A percentile compares a stretch with the other conserved stretches of the same genome.
Evolutionary conservation across 2,329 filamentous ascomycete genomes (phyloP).

Genomic region (Xylariaceae sp.): DNA sequence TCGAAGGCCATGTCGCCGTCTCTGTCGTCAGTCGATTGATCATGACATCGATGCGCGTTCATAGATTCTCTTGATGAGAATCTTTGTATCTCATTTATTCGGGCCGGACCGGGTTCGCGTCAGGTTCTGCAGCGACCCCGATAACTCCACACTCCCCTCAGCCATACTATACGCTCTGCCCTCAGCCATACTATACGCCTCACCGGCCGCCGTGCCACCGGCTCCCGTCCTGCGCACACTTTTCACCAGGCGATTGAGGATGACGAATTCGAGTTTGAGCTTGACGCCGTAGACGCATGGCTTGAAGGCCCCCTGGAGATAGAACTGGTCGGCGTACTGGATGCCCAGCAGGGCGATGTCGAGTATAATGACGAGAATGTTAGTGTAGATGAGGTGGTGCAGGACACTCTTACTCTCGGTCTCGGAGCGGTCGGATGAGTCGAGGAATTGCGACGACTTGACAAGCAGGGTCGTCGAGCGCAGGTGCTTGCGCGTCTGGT

Average conservation of each 20-base stretch:
- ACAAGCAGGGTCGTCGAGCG: constrained; percentile 9
- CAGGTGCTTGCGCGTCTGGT: constrained; percentile 21
- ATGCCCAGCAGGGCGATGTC: constrained; percentile 34
- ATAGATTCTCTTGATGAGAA: too few relatives aligned
- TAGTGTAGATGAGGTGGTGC: constrained; percentile 31
- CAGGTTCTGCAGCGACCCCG: too few relatives aligned
- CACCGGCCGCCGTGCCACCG: not conserved
- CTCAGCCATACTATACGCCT: too few relatives aligned
- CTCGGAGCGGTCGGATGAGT: constrained; percentile 4
- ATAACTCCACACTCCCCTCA: too few relatives aligned
- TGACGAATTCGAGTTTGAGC: constrained; percentile 30
- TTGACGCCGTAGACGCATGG: constrained; percentile 30
- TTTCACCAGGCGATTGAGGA: constrained; percentile 29
- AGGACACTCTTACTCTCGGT: constrained; percentile 16
- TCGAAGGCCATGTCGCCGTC: too few relatives aligned
- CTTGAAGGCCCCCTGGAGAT: constrained; percentile 30
- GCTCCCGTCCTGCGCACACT: constrained; percentile 9
- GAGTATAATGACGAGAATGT: constrained; percentile 34
- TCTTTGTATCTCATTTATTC: too few relatives aligned
- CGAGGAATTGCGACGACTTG: constrained; percentile 3
- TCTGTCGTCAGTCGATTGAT: too few relatives aligned
- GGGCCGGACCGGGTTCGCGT: too few relatives aligned
- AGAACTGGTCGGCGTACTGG: constrained; percentile 32
- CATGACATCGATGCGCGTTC: too few relatives aligned
- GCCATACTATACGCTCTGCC: too few relatives aligned